Conservation (phyloP, 2,329 filamentous ascomycete species). For the Colletotrichum brevisporum region DNA sequence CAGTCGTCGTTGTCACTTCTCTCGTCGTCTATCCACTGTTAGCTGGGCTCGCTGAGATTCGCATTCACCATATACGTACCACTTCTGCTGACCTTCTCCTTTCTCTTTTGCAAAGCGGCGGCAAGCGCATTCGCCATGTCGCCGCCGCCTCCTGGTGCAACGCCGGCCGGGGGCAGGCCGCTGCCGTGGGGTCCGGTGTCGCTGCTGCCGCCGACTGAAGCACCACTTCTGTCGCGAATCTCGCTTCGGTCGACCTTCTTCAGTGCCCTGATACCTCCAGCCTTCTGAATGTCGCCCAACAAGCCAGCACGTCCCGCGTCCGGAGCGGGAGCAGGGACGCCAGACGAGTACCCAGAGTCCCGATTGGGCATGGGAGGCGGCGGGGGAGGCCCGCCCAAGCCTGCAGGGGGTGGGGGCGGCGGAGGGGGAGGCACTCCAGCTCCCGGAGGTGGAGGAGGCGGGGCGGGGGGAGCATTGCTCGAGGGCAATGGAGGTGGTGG, state of each 20-base stretch:
- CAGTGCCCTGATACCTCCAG: slow-evolving; percentile 75
- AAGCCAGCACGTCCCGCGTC: slow-evolving; percentile 70
- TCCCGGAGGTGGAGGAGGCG: slow-evolving; percentile 57
- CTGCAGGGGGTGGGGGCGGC: slow-evolving; percentile 53
- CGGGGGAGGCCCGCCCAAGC: slow-evolving; percentile 59
- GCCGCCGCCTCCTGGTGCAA: slow-evolving; percentile 67
- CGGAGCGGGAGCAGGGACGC: slow-evolving; percentile 62
- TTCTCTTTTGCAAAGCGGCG: slow-evolving; percentile 83
- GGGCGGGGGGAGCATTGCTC: slow-evolving; percentile 50
- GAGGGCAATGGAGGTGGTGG: slow-evolving; percentile 57
- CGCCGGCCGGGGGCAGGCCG: slow-evolving; percentile 65
- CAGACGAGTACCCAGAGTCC: slow-evolving; percentile 71
- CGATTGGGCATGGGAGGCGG: slow-evolving; percentile 70
- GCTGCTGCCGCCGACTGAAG: slow-evolving; percentile 61
- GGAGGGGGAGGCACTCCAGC: slow-evolving; percentile 53
- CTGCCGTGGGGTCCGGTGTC: slow-evolving; percentile 67
- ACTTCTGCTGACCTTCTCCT: slow-evolving; percentile 94
- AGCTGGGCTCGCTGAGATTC: slow-evolving; percentile 26
- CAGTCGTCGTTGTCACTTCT: slow-evolving; percentile 81
- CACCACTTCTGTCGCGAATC: slow-evolving; percentile 80
- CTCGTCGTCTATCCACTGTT: slow-evolving; percentile 76
- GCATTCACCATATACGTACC: slow-evolving; percentile 73
- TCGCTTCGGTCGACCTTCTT: slow-evolving; percentile 81
- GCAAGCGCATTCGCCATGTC: slow-evolving; percentile 88
- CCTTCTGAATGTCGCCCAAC: slow-evolving; percentile 79